These are phyloP conservation scores for Lentinus brumalis DNA, from an alignment of 768 basidiomycete species.

Conservation along the genomic window DNA sequence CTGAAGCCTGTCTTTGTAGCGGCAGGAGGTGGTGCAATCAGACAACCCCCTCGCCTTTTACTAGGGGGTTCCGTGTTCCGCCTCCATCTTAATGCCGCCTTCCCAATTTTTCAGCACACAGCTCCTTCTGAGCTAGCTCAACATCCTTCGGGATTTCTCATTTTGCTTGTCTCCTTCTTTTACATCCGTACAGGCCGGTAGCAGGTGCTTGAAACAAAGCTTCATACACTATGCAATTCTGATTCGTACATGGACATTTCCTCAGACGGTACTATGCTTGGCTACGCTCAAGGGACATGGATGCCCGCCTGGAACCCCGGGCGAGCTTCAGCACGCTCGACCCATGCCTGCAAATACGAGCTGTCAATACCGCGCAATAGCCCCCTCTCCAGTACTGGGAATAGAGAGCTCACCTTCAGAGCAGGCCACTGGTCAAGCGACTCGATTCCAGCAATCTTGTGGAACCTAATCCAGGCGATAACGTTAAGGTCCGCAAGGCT, in stretches of 20 bases:
- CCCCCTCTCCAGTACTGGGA: not conserved
- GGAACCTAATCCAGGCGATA: conserved; percentile 61
- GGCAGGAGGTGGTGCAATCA: conserved; percentile 57
- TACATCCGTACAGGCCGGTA: too few species aligned
- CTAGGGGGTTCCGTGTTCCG: conserved; percentile 66
- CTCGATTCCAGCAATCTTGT: conserved; percentile 51
- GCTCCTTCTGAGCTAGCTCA: conserved; percentile 30
- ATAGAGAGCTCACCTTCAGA: conserved; percentile 46
- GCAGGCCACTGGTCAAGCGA: conserved; percentile 64
- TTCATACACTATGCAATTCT: not conserved
- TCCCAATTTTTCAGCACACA: conserved; percentile 58
- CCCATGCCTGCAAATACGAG: conserved; percentile 37
- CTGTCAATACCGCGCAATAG: too few species aligned
- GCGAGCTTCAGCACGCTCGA: conserved; percentile 32
- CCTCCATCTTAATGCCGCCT: conserved; percentile 50
- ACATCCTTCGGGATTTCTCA: not conserved
- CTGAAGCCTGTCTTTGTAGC: conserved; percentile 23
- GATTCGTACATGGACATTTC: not conserved
- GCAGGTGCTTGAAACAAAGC: too few species aligned
- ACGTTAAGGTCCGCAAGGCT: conserved; percentile 75
- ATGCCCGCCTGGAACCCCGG: conserved; percentile 22
- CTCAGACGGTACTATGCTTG: not conserved
- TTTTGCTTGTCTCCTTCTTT: conserved; percentile 4
- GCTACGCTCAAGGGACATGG: conserved; percentile 9
- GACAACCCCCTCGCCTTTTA: conserved; percentile 72